phyloP scores from a whole-genome alignment of 805 yeast genomes.

The Nakazawaea wickerhamii region DNA sequence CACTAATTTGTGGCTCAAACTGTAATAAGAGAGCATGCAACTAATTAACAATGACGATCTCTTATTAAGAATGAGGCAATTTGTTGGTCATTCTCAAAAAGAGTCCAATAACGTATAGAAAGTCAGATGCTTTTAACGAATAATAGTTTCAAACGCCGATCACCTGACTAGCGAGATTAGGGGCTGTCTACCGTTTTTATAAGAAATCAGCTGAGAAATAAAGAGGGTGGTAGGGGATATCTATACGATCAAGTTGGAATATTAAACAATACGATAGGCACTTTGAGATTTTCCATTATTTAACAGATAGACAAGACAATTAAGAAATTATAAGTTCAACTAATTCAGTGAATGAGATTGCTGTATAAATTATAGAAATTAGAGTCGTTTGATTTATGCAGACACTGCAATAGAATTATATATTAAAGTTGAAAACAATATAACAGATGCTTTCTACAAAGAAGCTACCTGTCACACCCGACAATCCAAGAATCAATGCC shows the following conservation, averaged over 20 bases:
- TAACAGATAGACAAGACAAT: no score
- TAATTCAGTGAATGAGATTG: not conserved
- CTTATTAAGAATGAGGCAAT: no score
- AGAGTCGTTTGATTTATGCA: not conserved
- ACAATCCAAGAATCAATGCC: conserved; percentile 15
- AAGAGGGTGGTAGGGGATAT: not conserved
- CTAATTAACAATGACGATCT: no score
- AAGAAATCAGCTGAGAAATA: not conserved
- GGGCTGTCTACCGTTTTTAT: not conserved
- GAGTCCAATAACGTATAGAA: not conserved
- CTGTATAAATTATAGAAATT: no score
- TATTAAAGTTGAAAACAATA: not conserved
- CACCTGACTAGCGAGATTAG: not conserved
- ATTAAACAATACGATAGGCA: not conserved
- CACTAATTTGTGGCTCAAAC: no score
- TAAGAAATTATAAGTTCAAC: no score
- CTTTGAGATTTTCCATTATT: no score
- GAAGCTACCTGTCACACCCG: not conserved
- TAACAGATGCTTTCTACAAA: not conserved
- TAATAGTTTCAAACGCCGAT: not conserved
- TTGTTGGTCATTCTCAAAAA: not conserved
- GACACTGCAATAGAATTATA: not conserved
- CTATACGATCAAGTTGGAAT: not conserved
- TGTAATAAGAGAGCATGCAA: no score
- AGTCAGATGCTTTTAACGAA: not conserved